A percentile compares a stretch with the other conserved stretches of the same genome.
phyloP scores from a whole-genome alignment of 2,329 filamentous ascomycete species.

The Trichoderma semiorbis region DNA sequence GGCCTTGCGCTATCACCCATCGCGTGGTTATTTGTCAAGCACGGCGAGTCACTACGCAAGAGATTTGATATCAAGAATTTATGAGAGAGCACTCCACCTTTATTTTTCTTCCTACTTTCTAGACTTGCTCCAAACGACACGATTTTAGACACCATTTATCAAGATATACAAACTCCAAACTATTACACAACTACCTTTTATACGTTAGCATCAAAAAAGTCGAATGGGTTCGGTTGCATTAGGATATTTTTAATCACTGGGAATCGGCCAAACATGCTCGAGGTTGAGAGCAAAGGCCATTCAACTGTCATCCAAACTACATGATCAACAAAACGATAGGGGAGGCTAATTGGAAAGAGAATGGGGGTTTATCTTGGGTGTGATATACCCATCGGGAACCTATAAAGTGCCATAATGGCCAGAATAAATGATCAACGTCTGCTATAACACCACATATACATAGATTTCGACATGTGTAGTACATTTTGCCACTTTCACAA shows the following conservation, averaged over 20 bases:
- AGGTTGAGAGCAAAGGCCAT: background rate
- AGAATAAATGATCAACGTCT: background rate
- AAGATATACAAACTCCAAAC: background rate
- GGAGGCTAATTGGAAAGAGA: background rate
- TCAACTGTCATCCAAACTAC: background rate
- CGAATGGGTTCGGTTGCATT: background rate
- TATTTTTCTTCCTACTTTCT: background rate
- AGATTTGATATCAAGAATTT: constrained; percentile 37
- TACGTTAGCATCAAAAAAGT: background rate
- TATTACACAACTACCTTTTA: background rate
- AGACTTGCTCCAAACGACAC: background rate
- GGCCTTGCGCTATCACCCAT: constrained; percentile 43
- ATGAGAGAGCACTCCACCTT: constrained; percentile 14
- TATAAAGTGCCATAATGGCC: no score
- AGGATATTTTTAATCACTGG: background rate
- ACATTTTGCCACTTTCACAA: background rate
- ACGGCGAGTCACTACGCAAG: constrained; percentile 43
- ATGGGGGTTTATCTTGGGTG: no score
- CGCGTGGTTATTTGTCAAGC: constrained; percentile 43
- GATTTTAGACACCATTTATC: background rate
- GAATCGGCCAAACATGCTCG: background rate
- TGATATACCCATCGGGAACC: background rate
- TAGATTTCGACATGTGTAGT: background rate
- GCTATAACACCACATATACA: background rate
- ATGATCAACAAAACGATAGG: background rate